These are phyloP conservation scores for Xylariaceae sp. DNA, from an alignment of 2,329 filamentous ascomycete genomes.

Conservation along the genomic window DNA sequence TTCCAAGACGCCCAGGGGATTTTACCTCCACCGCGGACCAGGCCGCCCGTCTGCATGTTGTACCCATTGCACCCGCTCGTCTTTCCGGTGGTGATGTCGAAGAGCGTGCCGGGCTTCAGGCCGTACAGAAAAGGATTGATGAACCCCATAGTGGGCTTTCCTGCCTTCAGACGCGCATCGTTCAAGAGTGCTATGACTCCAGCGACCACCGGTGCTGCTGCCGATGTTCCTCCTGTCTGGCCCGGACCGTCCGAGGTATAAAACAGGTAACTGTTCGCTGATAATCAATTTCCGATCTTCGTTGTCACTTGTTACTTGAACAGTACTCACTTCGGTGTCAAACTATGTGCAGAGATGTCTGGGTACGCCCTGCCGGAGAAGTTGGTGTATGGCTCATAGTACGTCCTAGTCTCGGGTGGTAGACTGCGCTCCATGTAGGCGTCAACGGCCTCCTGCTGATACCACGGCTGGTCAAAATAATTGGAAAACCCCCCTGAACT, in stretches of 20 bases:
- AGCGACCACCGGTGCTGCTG: slow-evolving; percentile 12
- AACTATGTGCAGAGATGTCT: slow-evolving; percentile 16
- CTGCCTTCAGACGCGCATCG: slow-evolving; percentile 12
- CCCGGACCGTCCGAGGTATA: slow-evolving; percentile 10
- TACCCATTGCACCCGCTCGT: slow-evolving; percentile 22
- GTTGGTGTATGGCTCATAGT: slow-evolving; percentile 18
- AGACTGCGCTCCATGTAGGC: slow-evolving; percentile 10
- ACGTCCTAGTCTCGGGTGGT: slow-evolving; percentile 9
- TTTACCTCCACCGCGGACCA: slow-evolving; percentile 22
- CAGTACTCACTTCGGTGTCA: slow-evolving; percentile 17
- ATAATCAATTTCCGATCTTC: background rate
- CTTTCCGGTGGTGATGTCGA: slow-evolving; percentile 22
- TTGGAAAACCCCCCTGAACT: slow-evolving; percentile 17
- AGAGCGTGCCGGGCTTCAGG: slow-evolving; percentile 5
- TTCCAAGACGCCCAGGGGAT: slow-evolving; percentile 28
- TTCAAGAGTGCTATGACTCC: slow-evolving; percentile 13
- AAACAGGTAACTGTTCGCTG: slow-evolving; percentile 10
- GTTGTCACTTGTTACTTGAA: no score
- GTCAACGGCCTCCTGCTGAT: slow-evolving; percentile 9
- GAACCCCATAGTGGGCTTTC: slow-evolving; percentile 12
- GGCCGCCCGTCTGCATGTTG: slow-evolving; percentile 21
- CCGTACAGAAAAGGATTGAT: slow-evolving; percentile 14
- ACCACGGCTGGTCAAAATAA: slow-evolving; percentile 12
- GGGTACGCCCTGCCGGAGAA: slow-evolving; percentile 14
- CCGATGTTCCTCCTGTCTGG: slow-evolving; percentile 9